Base-by-base conservation (phyloP, 1,139 yeast species). In the Candida sp. region DNA sequence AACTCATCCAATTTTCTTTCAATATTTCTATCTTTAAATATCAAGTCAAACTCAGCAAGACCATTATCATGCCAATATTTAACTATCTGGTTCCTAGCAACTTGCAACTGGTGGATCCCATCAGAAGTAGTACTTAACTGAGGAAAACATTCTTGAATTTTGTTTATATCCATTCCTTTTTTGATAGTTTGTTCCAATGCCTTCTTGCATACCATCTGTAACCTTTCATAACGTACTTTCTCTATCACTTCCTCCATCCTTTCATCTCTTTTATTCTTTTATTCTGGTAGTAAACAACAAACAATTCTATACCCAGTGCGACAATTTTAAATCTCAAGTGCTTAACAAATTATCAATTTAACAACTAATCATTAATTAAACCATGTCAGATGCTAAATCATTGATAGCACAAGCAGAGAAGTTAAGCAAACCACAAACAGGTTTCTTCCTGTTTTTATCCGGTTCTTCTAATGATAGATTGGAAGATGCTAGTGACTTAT, bases 401-500 rank as follows among this genome's bases (percentile, higher is more conserved):
- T 63, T 71, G 42, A 70, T 73, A 38, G 66, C 66, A 33, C 75
- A 72, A 52, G 79, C 78, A 5, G 77, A 73, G 42, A 71, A 71
- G 55, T 57, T 73, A 41, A 57, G 63, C 47, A 79, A 79, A 52
- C 85, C 95, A n/a, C 80, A 82, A 39, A 74, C 81, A 43, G 96
- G 97, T n/a, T 61, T 74, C 44, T 77, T 90, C 51, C 77, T 84
- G 67, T 77, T 87, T 45, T 63, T 91, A 36, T 77, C 90, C 42
- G 87, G 95, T 5, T 78, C 85, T 4, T 81, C 93, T 5, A 76
- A 77, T 45, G 72, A 84, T 1, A 76, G 88, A 50, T 77, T 73
- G 47, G 99, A 93, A 61, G 99, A 95, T 51, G 98, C 99, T 3
- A 84, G 93, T 4, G 99, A 95, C 53, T 69, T 88, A 36, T 91